Percentiles rank a stretch among this genome's conserved stretches.
These are phyloP conservation scores for Deuterostichococcus epilithicus DNA, from an alignment of 139 green algal genomes.

Conservation along the genomic window DNA sequence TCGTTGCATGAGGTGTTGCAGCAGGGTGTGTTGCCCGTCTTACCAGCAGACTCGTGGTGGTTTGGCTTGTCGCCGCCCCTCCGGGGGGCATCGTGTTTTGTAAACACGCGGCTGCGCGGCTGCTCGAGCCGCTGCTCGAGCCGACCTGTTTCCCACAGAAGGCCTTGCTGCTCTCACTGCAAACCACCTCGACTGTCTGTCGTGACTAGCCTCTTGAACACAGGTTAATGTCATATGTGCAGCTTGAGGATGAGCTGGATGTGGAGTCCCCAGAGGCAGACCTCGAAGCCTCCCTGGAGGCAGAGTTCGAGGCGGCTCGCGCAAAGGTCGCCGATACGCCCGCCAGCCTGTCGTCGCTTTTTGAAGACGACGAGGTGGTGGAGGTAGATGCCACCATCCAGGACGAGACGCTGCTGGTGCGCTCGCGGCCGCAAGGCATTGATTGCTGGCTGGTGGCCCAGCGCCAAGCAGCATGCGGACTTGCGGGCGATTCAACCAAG, in stretches of 20 bases:
- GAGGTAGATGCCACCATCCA: slow-evolving; percentile 13
- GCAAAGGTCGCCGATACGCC: not conserved
- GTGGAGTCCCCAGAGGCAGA: not conserved
- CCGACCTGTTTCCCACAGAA: too few relatives aligned
- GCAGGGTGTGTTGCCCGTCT: too few relatives aligned
- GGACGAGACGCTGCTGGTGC: slow-evolving; percentile 36
- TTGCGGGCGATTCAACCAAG: not conserved
- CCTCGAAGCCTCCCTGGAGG: not conserved
- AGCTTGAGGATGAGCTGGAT: slow-evolving; percentile 1
- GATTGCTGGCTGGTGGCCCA: not conserved
- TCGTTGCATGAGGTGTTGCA: too few relatives aligned
- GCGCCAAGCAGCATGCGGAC: not conserved
- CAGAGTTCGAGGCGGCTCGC: slow-evolving; percentile 17
- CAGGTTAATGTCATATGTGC: too few relatives aligned
- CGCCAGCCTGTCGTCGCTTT: slow-evolving; percentile 37
- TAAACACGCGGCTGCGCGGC: too few relatives aligned
- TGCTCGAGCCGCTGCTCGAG: too few relatives aligned
- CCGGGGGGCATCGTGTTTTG: too few relatives aligned
- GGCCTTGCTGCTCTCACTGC: too few relatives aligned
- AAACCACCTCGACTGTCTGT: too few relatives aligned
- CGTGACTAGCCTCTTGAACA: too few relatives aligned
- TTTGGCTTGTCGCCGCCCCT: too few relatives aligned
- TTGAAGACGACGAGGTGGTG: slow-evolving; percentile 33
- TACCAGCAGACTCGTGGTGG: too few relatives aligned
- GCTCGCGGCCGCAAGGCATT: not conserved